These are phyloP conservation scores for Huiozyma naganishii DNA, from an alignment of 805 yeast species.

Conservation along the genomic window DNA sequence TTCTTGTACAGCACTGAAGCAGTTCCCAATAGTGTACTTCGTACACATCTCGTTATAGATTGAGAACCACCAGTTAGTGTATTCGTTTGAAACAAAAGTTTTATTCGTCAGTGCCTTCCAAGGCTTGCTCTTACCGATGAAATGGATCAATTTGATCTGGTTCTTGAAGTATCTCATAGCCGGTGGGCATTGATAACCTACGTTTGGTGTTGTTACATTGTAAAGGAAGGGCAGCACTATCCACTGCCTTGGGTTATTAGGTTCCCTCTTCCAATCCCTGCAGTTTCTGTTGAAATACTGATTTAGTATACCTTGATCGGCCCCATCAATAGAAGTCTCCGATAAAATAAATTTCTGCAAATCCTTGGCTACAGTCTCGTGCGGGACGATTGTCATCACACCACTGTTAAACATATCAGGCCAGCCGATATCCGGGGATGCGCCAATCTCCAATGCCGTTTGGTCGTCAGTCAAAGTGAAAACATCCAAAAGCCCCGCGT, in stretches of 20 bases:
- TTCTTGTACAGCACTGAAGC: neutral
- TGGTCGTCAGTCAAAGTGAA: constrained; percentile 16
- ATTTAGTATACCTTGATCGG: constrained; percentile 85
- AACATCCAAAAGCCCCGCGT: constrained; percentile 16
- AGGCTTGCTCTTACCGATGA: constrained; percentile 55
- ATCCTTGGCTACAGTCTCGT: constrained; percentile 30
- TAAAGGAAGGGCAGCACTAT: constrained; percentile 63
- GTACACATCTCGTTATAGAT: constrained; percentile 10
- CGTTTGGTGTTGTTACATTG: constrained; percentile 65
- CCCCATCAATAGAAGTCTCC: constrained; percentile 60
- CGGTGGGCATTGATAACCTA: constrained; percentile 62
- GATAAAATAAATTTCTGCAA: constrained; percentile 28
- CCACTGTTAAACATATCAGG: constrained; percentile 87
- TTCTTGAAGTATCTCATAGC: constrained; percentile 46
- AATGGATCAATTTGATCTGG: constrained; percentile 45
- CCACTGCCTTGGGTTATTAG: constrained; percentile 38
- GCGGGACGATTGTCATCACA: constrained; percentile 51
- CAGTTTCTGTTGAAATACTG: constrained; percentile 45
- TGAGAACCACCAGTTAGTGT: constrained; percentile 11
- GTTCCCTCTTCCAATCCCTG: constrained; percentile 2
- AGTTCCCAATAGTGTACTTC: neutral
- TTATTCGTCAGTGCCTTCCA: constrained; percentile 30
- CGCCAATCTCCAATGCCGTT: constrained; percentile 27
- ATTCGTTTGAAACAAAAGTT: constrained; percentile 4
- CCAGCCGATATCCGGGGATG: constrained; percentile 82